Base-by-base conservation (phyloP, 768 basidiomycete species). In the Mycena leptocephala region DNA sequence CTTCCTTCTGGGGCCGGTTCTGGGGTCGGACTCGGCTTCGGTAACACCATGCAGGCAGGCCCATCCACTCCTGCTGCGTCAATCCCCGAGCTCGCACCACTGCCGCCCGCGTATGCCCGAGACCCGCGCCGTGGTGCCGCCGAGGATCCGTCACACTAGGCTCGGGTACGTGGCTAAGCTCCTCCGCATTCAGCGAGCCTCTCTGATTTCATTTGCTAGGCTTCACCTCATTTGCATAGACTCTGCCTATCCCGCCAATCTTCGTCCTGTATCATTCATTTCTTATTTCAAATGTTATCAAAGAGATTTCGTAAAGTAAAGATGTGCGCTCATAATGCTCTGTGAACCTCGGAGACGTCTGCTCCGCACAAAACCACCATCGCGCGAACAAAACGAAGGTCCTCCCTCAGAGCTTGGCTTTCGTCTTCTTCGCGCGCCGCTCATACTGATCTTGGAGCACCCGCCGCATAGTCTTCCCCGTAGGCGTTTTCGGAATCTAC, bases 401-500 rank as follows among this genome's bases (percentile, higher is more conserved):
- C 26, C 53, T 14, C 22, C 20, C 35, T 81, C 76, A 86, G 20
- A 86, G 55, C 70, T 80, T 81, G 16, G 84, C 81, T 13, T 67
- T 72, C 13, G 79, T 72, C 58, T 72, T 72, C 37, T 78, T 80
- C 32, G 56, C 48, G 8, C 65, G 72, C 65, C 32, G 32, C 80
- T 94, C 92, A 77, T 93, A 90, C 48, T 83, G 85, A 16, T 94
- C 93, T 70, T 92, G 90, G 70, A 96, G 82, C 4, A 89, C 85
- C 24, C 94, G 86, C 9, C 94, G 88, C 56, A 95, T 82, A 1
- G 91, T 90, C 84, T 96, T 95, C 1, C 95, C 95, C 9, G 93
- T 94, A 0, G 93, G 92, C 0, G 89, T 90, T 78, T 95, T 95
- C 1, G 95, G 95, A 56, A 95, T 92, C 94, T 94, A 64, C 18